Evolutionary conservation across 768 basidiomycete species (phyloP).

Genomic region (Russula sp.): DNA sequence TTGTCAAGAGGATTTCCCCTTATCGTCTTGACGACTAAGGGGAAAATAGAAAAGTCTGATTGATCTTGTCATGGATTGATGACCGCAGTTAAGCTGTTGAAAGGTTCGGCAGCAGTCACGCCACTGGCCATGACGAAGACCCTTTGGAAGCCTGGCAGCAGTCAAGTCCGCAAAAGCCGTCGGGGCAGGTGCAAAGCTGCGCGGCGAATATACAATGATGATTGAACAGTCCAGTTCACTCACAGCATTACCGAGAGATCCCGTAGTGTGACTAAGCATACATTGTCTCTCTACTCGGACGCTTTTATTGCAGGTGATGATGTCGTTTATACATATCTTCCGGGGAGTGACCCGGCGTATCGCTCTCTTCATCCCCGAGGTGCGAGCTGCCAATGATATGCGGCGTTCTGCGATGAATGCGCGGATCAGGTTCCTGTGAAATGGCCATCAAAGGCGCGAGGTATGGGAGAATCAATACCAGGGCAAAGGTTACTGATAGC

Average conservation of each 20-base stretch:
- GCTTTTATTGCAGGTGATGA: neutral
- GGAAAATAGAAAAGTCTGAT: neutral
- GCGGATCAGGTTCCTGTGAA: neutral
- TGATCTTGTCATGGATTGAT: neutral
- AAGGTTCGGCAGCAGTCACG: neutral
- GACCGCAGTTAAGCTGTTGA: neutral
- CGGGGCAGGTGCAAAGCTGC: neutral
- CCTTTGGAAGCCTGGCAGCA: no score
- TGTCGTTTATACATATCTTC: neutral
- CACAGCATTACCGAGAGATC: neutral
- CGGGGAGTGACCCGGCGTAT: neutral
- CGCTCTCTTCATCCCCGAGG: neutral
- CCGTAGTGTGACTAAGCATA: neutral
- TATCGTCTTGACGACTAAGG: conserved; percentile 12
- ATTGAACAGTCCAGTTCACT: neutral
- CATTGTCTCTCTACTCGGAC: neutral
- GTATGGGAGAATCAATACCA: neutral
- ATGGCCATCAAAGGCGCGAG: neutral
- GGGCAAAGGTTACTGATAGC: neutral
- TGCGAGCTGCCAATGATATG: neutral
- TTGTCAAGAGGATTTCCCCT: neutral
- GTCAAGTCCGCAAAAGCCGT: neutral
- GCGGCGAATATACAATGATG: neutral
- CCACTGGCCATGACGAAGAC: neutral
- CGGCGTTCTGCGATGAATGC: neutral